Evolutionary conservation across 2,329 filamentous ascomycete species (phyloP), one percentile per base, ranked within the genome.

Genomic region (Clarireedia paspali): DNA sequence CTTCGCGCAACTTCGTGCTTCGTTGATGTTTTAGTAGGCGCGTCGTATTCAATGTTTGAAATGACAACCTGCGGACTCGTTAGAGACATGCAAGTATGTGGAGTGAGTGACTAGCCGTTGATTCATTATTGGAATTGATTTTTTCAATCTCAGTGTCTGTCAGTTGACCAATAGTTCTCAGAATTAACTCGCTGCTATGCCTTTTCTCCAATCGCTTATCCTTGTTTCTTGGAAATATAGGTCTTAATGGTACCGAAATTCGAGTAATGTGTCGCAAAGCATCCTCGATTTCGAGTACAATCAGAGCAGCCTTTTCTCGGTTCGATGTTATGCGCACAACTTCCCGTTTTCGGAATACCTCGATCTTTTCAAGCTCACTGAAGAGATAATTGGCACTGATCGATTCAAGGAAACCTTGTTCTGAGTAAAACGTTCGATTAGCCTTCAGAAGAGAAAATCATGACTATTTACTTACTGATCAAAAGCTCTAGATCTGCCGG

Each of bases 321-420:
- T 51, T 62, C 10, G 64, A 57, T 36, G 66, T 68, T 26, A 70
- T 55, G 40, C 66, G 64, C 42, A 70, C 59, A 3, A 63, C 58
- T 15, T 57, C 57, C 34, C 60, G 59, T 7, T 58, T 58, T 27
- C 61, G 60, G 46, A 62, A 68, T 17, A 57, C 59, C 51, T 70
- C 66, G 15, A 70, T 60, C 14, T 56, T 62, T 51, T 70, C 65
- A 6, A 57, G 42, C 14, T 63, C 53, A 5, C 53, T 49, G 5
- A 45, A 38, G 38, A 67, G 48, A 52, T 64, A 56, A 10, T 60
- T 55, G 27, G 58, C 34, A 47, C 60, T 62, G n/a, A 70, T 61
- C 9, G 44, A 26, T 53, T 62, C 55, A 9, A 69, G 52, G 58
- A 63, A 23, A n/a, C 38, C 36, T 38, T 50, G 49, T 62, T 59